Conservation (phyloP, 768 basidiomycete species). For the Pleurotus salmoneostramineus region DNA sequence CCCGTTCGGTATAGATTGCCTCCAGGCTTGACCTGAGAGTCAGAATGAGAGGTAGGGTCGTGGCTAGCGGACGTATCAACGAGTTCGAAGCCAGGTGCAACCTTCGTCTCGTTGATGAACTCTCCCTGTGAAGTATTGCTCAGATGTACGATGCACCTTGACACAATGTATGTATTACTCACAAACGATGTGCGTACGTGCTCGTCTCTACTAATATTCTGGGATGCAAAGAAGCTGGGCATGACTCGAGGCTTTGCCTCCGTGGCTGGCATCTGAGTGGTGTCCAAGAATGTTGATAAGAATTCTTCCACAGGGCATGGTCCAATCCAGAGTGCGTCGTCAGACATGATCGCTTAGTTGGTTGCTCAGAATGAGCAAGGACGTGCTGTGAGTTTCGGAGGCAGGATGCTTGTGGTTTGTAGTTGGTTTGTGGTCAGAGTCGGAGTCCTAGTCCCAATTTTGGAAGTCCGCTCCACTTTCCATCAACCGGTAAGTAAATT, state of each 20-base stretch:
- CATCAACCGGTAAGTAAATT: too few species aligned
- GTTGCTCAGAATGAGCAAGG: background rate
- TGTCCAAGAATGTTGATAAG: background rate
- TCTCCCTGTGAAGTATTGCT: background rate
- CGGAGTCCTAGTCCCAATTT: too few species aligned
- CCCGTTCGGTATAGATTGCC: background rate
- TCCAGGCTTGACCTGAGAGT: background rate
- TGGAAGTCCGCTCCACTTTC: too few species aligned
- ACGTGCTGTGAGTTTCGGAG: too few species aligned
- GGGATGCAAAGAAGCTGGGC: too few species aligned
- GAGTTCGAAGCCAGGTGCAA: background rate
- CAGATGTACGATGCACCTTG: too few species aligned
- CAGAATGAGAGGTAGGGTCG: background rate
- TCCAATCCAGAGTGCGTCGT: background rate
- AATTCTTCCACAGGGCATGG: constrained; percentile 39
- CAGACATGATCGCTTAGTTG: background rate
- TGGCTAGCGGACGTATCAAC: background rate
- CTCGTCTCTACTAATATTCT: too few species aligned
- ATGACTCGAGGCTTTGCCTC: background rate
- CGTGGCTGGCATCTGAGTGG: background rate
- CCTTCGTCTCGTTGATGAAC: background rate
- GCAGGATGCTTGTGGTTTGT: too few species aligned
- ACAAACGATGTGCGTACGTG: too few species aligned
- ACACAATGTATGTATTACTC: too few species aligned
- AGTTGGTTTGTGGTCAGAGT: too few species aligned